These are phyloP conservation scores for Verticillium nubilum DNA, from an alignment of 2,329 filamentous ascomycete species.

Conservation along the genomic window DNA sequence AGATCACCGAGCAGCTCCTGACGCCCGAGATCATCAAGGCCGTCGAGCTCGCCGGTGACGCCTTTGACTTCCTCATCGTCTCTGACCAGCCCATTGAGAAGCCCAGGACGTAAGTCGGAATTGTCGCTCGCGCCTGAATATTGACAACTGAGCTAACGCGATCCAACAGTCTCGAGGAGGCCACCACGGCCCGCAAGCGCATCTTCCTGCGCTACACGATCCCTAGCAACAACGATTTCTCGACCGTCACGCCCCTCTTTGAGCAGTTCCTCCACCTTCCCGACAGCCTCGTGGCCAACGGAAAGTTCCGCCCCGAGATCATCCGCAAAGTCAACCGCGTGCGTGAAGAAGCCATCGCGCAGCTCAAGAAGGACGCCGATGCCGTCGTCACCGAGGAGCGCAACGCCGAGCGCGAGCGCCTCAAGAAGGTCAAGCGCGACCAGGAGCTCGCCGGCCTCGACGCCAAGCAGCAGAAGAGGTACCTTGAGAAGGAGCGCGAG, in stretches of 20 bases:
- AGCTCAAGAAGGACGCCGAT: slow-evolving; percentile 74
- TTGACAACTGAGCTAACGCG: background rate
- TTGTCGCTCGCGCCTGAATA: too few species aligned
- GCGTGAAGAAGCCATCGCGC: slow-evolving; percentile 74
- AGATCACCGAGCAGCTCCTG: slow-evolving; percentile 82
- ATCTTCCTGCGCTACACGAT: slow-evolving; percentile 73
- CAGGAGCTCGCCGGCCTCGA: slow-evolving; percentile 70
- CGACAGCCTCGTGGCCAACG: slow-evolving; percentile 69
- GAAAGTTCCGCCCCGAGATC: slow-evolving; percentile 87
- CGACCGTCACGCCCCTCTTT: slow-evolving; percentile 67
- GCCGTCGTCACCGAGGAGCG: slow-evolving; percentile 78
- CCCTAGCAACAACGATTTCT: slow-evolving; percentile 58
- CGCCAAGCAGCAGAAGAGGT: slow-evolving; percentile 82
- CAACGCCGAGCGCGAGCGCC: slow-evolving; percentile 62
- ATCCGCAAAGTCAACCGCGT: slow-evolving; percentile 74
- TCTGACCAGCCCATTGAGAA: slow-evolving; percentile 86
- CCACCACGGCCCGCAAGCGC: slow-evolving; percentile 74
- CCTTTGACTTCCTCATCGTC: slow-evolving; percentile 81
- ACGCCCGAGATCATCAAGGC: slow-evolving; percentile 83
- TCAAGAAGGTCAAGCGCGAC: slow-evolving; percentile 87
- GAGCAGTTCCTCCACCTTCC: slow-evolving; percentile 77
- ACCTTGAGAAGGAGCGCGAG: slow-evolving; percentile 73
- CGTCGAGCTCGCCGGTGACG: slow-evolving; percentile 70
- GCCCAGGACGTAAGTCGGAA: slow-evolving; percentile 75
- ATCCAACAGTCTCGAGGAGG: slow-evolving; percentile 66